phyloP scores from a whole-genome alignment of 2,329 filamentous ascomycete genomes.

The Cercospora sp. region DNA sequence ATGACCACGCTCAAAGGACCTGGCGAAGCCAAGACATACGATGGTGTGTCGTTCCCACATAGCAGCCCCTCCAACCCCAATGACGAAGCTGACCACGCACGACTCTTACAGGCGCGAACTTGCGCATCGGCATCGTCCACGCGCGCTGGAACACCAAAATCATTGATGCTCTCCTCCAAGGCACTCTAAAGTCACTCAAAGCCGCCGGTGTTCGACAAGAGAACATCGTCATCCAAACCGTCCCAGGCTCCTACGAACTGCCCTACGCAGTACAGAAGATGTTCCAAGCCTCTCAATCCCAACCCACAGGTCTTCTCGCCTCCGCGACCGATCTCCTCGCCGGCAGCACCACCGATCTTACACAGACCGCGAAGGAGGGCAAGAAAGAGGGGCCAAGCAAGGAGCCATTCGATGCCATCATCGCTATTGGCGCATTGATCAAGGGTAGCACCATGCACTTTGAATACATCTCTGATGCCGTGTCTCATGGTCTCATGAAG shows the following conservation, averaged over 20 bases:
- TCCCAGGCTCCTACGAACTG: slow-evolving; percentile 92
- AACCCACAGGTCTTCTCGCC: slow-evolving; percentile 65
- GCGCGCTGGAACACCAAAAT: slow-evolving; percentile 91
- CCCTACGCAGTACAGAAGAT: slow-evolving; percentile 83
- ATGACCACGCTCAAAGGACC: slow-evolving; percentile 64
- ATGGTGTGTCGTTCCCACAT: slow-evolving; percentile 48
- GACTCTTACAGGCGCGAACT: slow-evolving; percentile 49
- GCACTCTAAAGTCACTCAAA: slow-evolving; percentile 74
- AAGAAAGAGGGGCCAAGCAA: slow-evolving; percentile 32
- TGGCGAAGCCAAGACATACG: slow-evolving; percentile 57
- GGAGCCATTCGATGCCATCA: slow-evolving; percentile 83
- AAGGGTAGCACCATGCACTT: slow-evolving; percentile 99
- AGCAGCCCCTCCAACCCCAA: not conserved
- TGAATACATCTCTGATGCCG: slow-evolving; percentile 93
- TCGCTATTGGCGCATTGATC: slow-evolving; percentile 93
- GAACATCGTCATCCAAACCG: slow-evolving; percentile 86
- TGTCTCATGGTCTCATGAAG: slow-evolving; percentile 89
- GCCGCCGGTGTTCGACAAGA: slow-evolving; percentile 78
- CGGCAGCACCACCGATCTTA: slow-evolving; percentile 65
- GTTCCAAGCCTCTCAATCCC: slow-evolving; percentile 59
- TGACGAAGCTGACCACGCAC: slow-evolving; percentile 1
- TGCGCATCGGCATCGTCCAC: slow-evolving; percentile 93
- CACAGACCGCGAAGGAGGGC: slow-evolving; percentile 47
- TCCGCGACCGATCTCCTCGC: slow-evolving; percentile 76
- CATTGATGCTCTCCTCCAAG: slow-evolving; percentile 80